phyloP scores from a whole-genome alignment of 352 stramenopile species.

The Aphanomyces invadans region DNA sequence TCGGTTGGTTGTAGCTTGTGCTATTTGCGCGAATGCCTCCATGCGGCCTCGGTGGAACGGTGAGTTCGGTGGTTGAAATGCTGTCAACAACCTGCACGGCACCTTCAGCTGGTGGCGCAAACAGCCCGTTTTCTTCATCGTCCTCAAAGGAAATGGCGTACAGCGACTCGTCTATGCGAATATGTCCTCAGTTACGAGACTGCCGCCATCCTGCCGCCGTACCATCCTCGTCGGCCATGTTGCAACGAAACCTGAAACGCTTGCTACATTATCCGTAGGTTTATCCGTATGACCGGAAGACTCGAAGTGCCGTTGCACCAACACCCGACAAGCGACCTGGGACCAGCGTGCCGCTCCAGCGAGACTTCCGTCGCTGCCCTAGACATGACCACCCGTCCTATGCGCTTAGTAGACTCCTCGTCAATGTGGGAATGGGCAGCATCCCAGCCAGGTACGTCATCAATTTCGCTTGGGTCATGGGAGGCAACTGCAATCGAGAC shows the following conservation, averaged over 20 bases:
- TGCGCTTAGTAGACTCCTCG: neutral
- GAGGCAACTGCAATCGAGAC: too few species aligned
- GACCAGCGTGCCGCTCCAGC: too few species aligned
- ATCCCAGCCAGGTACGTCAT: conserved; percentile 7
- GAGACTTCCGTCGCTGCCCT: too few species aligned
- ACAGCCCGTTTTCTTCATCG: neutral
- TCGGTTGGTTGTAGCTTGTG: neutral
- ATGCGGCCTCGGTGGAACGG: neutral
- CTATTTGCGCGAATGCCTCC: neutral
- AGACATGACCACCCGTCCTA: neutral
- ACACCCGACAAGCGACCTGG: too few species aligned
- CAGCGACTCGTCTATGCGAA: neutral
- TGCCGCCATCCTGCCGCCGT: too few species aligned
- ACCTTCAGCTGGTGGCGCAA: too few species aligned
- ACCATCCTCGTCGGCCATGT: neutral
- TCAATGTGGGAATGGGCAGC: neutral
- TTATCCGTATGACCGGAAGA: too few species aligned
- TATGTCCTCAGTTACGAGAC: neutral
- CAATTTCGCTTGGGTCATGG: too few species aligned
- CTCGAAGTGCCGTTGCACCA: too few species aligned
- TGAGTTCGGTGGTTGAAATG: too few species aligned
- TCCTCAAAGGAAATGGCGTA: conserved; percentile 12
- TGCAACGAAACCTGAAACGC: neutral
- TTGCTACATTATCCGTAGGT: neutral
- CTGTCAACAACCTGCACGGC: too few species aligned